Base-by-base conservation (phyloP, 2,329 filamentous ascomycete genomes). In the Pyrenophora teres region DNA sequence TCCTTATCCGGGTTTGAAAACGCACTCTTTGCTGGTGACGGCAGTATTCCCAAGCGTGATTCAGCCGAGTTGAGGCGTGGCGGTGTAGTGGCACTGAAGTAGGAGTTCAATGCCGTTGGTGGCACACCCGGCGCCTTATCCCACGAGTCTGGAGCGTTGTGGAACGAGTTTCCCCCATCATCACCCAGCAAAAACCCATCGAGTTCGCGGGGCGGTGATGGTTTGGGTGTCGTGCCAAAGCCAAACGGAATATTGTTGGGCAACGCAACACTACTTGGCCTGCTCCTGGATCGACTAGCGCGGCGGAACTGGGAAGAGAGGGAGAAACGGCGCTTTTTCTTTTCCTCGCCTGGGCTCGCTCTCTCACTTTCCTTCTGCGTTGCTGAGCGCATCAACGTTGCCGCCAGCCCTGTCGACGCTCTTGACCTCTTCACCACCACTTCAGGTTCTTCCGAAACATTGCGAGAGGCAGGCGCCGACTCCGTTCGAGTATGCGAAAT, bases 221-320 rank as follows among this genome's bases (percentile, higher is more conserved):
- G 48, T 33, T 49, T 63, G 9, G 60, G 52, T 32, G 65, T 62
- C 5, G 50, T 47, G 4, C 55, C 52, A 25, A 53, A 50, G 46
- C 59, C 19, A 10, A 52, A 46, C 19, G 41, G 19, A 16, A 39
- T 40, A 30, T 40, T 52, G 21, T 52, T 67, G 10, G 68, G 63
- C 2, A 73, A 47, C 8, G 50, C 57, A 25, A 69, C 65, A 43
- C 70, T 72, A 35, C 40, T 63, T 6, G 70, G 67, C 44, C 70
- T 55, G 19, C 64, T 69, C 41, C 68, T 57, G 1, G 69, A 70
- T 12, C 67, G 67, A 52, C 63, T 66, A 1, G 66, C 63, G n/a
- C 68, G 70, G 43, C 65, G 68, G 30, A 73, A 72, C 4, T 69
- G 65, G 1, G 64, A 71, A 9, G 69, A 64, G 13, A 71, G 48